Conservation (phyloP, 176 grass and related monocot genomes). For the Oryza meridionalis region DNA sequence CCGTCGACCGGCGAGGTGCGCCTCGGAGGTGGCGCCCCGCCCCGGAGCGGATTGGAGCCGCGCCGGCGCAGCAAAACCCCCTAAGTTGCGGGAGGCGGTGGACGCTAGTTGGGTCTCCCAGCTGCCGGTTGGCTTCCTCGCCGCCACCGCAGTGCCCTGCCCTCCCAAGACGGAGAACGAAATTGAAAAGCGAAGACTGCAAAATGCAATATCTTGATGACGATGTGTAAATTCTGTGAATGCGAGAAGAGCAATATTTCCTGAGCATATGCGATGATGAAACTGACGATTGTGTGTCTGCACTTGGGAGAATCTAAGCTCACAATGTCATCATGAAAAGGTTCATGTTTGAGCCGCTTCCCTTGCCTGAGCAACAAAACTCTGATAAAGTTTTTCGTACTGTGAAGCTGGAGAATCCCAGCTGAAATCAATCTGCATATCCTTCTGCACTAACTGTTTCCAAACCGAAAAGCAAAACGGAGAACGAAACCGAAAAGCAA, state of each 20-base stretch:
- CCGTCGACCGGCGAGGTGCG: too few relatives aligned
- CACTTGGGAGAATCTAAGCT: not conserved
- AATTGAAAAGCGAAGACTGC: too few relatives aligned
- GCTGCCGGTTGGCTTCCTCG: too few relatives aligned
- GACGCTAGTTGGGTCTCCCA: too few relatives aligned
- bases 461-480: not conserved
- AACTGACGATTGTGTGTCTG: not conserved
- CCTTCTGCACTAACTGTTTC: slow-evolving; percentile 58
- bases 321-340: not conserved
- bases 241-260: not conserved
- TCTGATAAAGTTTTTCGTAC: slow-evolving; percentile 62
- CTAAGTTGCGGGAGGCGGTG: too few relatives aligned
- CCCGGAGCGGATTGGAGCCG: too few relatives aligned
- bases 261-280: not conserved
- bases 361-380: slow-evolving; percentile 54
- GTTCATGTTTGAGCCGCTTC: slow-evolving; percentile 46
- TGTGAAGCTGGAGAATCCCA: slow-evolving; percentile 62
- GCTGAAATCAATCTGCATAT: slow-evolving; percentile 66
- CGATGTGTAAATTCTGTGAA: not conserved
- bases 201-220: not conserved
- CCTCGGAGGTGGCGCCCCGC: too few relatives aligned
- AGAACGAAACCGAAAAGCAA: too few relatives aligned
- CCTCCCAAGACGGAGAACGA: too few relatives aligned
- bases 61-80: too few relatives aligned
- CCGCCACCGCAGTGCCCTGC: too few relatives aligned